Conservation (phyloP, 139 green algal species). For the Chlorella sp. region DNA sequence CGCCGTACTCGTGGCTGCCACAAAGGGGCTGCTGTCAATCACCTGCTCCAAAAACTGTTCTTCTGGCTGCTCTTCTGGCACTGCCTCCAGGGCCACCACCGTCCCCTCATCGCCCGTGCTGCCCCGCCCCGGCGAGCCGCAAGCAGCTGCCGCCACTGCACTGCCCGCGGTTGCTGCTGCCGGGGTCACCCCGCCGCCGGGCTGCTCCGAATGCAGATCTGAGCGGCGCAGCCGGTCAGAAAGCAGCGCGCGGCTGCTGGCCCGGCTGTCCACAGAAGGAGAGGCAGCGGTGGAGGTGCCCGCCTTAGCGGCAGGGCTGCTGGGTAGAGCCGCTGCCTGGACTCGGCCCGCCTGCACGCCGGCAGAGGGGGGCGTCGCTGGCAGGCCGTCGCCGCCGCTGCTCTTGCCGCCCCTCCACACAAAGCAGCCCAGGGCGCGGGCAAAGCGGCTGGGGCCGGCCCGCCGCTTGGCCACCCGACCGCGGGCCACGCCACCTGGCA, state of each 20-base stretch:
- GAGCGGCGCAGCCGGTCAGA: not conserved
- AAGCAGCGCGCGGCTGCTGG: conserved; percentile 23
- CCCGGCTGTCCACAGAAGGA: conserved; percentile 13
- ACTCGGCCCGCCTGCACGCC: not conserved
- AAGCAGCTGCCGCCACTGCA: no score
- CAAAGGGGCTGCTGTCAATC: not conserved
- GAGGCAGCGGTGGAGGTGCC: conserved; percentile 10
- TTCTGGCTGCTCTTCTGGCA: conserved; percentile 11
- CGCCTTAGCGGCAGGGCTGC: not conserved
- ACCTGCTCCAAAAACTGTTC: not conserved
- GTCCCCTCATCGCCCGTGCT: conserved; percentile 1
- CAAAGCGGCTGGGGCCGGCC: not conserved
- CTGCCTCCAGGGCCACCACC: conserved; percentile 17
- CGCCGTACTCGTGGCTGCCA: not conserved
- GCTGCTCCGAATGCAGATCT: conserved; percentile 11
- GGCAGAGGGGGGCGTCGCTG: not conserved
- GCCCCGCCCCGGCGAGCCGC: not conserved
- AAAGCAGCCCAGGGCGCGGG: conserved; percentile 8
- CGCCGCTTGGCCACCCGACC: conserved; percentile 15
- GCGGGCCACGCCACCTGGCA: not conserved
- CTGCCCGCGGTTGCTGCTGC: not conserved
- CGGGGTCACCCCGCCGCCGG: no score
- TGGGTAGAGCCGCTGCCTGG: no score
- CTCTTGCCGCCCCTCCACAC: not conserved
- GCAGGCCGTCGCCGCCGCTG: not conserved